A percentile compares a stretch with the other conserved stretches of the same genome.
These are phyloP conservation scores for Salix arbutifolia DNA, from an alignment of 345 rosid genomes.

Conservation along the genomic window DNA sequence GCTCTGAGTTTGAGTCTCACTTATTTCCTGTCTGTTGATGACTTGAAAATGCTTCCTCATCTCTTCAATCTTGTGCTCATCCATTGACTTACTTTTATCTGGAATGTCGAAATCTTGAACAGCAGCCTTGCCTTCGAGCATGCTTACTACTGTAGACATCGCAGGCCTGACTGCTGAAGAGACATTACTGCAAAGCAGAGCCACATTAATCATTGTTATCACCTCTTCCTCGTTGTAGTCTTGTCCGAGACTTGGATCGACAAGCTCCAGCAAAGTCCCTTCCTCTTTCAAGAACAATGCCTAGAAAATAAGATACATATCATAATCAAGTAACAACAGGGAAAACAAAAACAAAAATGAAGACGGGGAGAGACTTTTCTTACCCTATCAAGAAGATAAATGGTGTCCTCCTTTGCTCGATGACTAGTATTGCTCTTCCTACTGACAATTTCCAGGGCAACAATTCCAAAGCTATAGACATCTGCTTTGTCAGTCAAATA, in stretches of 20 bases:
- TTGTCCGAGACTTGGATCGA: constrained; percentile 11
- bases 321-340: too few species aligned
- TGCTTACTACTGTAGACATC: constrained; percentile 22
- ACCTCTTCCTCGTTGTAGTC: constrained; percentile 13
- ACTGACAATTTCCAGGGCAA: constrained; percentile 43
- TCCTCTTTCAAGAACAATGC: constrained; percentile 13
- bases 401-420: constrained; percentile 23
- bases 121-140: constrained; percentile 19
- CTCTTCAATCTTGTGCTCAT: constrained; percentile 21
- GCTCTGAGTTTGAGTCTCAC: constrained; percentile 13
- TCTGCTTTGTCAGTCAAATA: constrained; percentile 50
- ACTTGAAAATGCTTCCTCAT: constrained; percentile 32
- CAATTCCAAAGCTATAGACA: constrained; percentile 52
- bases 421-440: constrained; percentile 32
- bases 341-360: too few species aligned
- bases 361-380: neutral
- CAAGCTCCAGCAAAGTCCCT: constrained; percentile 9
- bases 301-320: neutral
- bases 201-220: constrained; percentile 11
- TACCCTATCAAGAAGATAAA: constrained; percentile 54
- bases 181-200: constrained; percentile 15
- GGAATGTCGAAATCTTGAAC: constrained; percentile 13
- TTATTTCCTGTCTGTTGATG: constrained; percentile 7
- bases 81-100: neutral
- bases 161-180: constrained; percentile 14